Base-by-base conservation (phyloP, 1,284 basidiomycete genomes). In the Puccinia triticina region DNA sequence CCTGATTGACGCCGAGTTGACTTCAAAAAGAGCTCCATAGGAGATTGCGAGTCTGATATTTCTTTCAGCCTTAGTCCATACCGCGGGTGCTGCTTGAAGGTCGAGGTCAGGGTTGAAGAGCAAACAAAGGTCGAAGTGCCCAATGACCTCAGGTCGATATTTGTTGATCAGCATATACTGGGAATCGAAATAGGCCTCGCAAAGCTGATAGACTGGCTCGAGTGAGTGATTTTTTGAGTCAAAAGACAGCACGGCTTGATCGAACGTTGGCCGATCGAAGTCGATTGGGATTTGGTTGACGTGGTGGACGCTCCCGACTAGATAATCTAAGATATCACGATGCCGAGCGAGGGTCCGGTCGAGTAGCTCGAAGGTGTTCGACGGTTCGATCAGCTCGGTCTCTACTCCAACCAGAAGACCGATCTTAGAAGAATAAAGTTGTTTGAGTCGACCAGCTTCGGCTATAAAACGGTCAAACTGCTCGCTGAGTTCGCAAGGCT, bases 281-380 rank as follows among this genome's bases (percentile, higher is more conserved):
- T 99, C 96, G 88, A 99, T 98, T 1, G 96, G 94, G 29, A 94
- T 91, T 18, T 89, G 90, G 85, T 92, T 90, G 85, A 94, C 94
- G 86, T 98, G 97, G 87, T 99, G 97, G 10, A 99, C 89, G 69
- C 93, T 94, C 7, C 97, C 96, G 77, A 99, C 94, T 85, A 98
- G 87, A 87, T 95, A 98, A 86, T 98, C 93, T 83, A 99, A 91
- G 74, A 89, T 88, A 73, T 85, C 86, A 26, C 92, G 87, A 55
- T 92, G 88, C 8, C 85, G 84, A 23, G 89, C 87, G 57, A 98
- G 89, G 8, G 89, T 84, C 0, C 46, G 5, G 14, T 85, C 83
- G 8, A 89, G 86, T 26, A 88, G 87, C 83, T 90, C 88, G 37
- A 94, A 46, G 16, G 85, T 89, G 87, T 94, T 94, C 12, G 88